phyloP scores from a whole-genome alignment of 768 basidiomycete genomes.

The Pisolithus albus region DNA sequence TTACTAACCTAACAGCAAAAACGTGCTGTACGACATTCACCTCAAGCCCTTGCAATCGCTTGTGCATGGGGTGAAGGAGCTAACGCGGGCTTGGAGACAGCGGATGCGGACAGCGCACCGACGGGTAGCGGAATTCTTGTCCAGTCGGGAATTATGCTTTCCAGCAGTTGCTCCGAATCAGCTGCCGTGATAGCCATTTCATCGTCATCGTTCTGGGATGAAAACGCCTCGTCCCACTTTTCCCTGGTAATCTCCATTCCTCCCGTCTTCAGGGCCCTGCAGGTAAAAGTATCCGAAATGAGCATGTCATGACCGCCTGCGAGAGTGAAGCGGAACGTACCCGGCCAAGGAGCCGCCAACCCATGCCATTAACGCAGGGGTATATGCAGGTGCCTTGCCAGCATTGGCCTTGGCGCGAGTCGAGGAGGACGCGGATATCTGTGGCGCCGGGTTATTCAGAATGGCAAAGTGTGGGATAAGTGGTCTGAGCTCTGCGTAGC shows the following conservation, averaged over 20 bases:
- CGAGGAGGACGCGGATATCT: constrained; percentile 35
- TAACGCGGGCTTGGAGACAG: too few relatives aligned
- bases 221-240: constrained; percentile 73
- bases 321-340: constrained; percentile 36
- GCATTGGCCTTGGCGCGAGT: constrained; percentile 53
- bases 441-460: constrained; percentile 75
- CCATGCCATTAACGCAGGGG: constrained; percentile 79
- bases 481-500: constrained; percentile 65
- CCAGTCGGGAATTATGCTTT: constrained; percentile 72
- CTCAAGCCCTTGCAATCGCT: too few relatives aligned
- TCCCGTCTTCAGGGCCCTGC: constrained; percentile 78
- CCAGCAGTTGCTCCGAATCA: constrained; percentile 24
- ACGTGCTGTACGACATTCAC: too few relatives aligned
- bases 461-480: constrained; percentile 72
- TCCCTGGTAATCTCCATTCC: constrained; percentile 78
- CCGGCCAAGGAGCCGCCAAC: constrained; percentile 91
- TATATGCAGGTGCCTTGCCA: constrained; percentile 84
- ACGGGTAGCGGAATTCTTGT: constrained; percentile 54
- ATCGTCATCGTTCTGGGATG: constrained; percentile 36
- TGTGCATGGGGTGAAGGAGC: too few relatives aligned
- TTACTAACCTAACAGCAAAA: too few relatives aligned
- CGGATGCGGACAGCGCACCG: constrained; percentile 48
- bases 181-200: constrained; percentile 12
- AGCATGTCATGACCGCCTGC: background rate
- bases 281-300: background rate